Base-by-base conservation (phyloP, 2,329 filamentous ascomycete species). In the Aschersonia sp. region DNA sequence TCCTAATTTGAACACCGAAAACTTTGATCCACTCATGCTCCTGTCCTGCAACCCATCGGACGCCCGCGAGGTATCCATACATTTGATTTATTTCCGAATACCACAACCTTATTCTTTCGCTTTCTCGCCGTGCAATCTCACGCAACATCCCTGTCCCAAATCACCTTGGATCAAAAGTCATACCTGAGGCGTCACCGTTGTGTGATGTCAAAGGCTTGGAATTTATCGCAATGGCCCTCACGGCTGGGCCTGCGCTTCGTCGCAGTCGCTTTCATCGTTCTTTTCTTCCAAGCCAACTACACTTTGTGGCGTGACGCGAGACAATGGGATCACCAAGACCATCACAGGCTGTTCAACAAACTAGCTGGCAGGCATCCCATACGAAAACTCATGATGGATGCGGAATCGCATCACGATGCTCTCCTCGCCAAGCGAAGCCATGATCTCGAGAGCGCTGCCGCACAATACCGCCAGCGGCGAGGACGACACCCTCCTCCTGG, bases 401-500 rank as follows among this genome's bases (percentile, higher is more conserved):
- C 73, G 46, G 68, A 69, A 45, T 55, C 60, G 35, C 59, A 60
- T 12, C 73, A 74, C 52, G 62, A 66, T 11, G 53, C 57, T 7
- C 53, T 69, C 30, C 59, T 77, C 14, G 55, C 63, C 11, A 63
- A 66, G 35, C 67, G 70, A 50, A 76, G 75, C 35, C 61, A 60
- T 49, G 68, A 68, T 12, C 61, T 83, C 46, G 60, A 63, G 8
- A 66, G 71, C 11, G 73, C 76, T 5, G 75, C 79, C 0, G 63
- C 65, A 4, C 71, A 68, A 29, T 83, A 83, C 56, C 70, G 78
- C 49, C 58, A 63, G 30, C 68, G 70, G 44, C 69, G 78, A 51
- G 76, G 76, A 29, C 68, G 78, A 30, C 75, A 81, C 54, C 79
- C 78, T 2, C 79, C 79, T 4, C 79, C 78, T 0, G 75, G 75